Conservation (phyloP, 345 rosid species). For the Zanthoxylum bungeanum region DNA sequence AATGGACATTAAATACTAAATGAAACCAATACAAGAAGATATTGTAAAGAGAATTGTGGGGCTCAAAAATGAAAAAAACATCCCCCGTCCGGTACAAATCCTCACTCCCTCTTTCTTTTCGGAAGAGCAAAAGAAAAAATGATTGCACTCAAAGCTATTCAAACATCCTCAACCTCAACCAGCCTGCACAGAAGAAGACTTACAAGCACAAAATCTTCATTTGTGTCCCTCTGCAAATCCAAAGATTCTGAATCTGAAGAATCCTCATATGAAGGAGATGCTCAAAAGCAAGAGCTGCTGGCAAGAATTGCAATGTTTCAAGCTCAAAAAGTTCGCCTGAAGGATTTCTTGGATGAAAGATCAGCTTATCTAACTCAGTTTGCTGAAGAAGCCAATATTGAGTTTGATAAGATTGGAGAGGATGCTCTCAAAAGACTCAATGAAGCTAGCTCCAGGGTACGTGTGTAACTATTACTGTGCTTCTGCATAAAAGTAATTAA, state of each 20-base stretch:
- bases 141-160: slow-evolving; percentile 41
- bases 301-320: slow-evolving; percentile 86
- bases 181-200: slow-evolving; percentile 28
- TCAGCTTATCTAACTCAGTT: slow-evolving; percentile 75
- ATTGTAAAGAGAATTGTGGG: slow-evolving; percentile 24
- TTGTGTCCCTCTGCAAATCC: slow-evolving; percentile 41
- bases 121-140: slow-evolving; percentile 19
- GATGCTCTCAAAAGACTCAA: slow-evolving; percentile 85
- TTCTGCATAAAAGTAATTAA: neutral
- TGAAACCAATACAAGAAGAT: no score
- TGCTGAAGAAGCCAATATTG: slow-evolving; percentile 79
- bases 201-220: slow-evolving; percentile 18
- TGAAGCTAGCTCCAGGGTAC: slow-evolving; percentile 82
- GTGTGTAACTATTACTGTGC: slow-evolving; percentile 13
- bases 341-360: slow-evolving; percentile 74
- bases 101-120: neutral
- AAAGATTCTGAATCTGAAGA: slow-evolving; percentile 34
- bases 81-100: neutral
- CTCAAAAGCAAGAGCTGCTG: slow-evolving; percentile 71
- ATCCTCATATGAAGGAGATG: slow-evolving; percentile 60
- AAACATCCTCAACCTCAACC: slow-evolving; percentile 26
- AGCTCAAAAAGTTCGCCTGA: slow-evolving; percentile 74
- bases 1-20: no score
- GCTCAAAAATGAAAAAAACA: slow-evolving; percentile 28
- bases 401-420: slow-evolving; percentile 84